phyloP scores from a whole-genome alignment of 2,329 filamentous ascomycete genomes.

The Lachnellula hyalina region DNA sequence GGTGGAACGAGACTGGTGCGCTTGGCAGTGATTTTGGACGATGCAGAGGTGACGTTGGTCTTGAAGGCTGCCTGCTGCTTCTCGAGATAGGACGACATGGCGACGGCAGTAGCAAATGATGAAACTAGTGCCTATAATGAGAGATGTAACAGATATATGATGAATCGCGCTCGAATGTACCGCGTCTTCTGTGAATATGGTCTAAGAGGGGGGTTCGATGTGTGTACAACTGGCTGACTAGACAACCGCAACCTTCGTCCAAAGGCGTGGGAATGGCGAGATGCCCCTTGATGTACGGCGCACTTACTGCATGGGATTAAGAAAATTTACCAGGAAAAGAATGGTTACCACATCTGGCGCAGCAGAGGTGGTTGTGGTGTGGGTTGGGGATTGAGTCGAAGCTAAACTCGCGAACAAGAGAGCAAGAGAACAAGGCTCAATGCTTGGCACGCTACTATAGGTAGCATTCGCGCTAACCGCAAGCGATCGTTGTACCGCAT shows the following conservation, averaged over 20 bases:
- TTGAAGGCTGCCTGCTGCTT: slow-evolving; percentile 60
- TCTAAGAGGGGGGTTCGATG: background rate
- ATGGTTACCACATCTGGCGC: background rate
- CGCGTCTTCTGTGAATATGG: too few species aligned
- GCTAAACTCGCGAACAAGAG: background rate
- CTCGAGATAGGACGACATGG: slow-evolving; percentile 58
- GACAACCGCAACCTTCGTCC: background rate
- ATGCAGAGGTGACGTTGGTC: slow-evolving; percentile 57
- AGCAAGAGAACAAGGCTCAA: background rate
- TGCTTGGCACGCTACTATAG: background rate
- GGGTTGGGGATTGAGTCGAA: background rate
- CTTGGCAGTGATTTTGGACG: slow-evolving; percentile 53
- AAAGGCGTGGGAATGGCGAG: background rate
- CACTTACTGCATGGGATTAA: background rate
- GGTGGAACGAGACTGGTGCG: slow-evolving; percentile 41
- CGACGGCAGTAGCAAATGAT: slow-evolving; percentile 19
- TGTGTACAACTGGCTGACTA: background rate
- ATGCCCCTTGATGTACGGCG: background rate
- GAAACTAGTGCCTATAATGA: background rate
- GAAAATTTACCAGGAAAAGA: background rate
- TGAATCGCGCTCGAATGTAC: too few species aligned
- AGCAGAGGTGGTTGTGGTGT: background rate
- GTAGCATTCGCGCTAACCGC: too few species aligned
- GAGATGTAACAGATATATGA: too few species aligned
- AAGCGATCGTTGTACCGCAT: too few species aligned